Conservation (phyloP, 495 filamentous ascomycete genomes). For the Lasiosphaeria miniovina region DNA sequence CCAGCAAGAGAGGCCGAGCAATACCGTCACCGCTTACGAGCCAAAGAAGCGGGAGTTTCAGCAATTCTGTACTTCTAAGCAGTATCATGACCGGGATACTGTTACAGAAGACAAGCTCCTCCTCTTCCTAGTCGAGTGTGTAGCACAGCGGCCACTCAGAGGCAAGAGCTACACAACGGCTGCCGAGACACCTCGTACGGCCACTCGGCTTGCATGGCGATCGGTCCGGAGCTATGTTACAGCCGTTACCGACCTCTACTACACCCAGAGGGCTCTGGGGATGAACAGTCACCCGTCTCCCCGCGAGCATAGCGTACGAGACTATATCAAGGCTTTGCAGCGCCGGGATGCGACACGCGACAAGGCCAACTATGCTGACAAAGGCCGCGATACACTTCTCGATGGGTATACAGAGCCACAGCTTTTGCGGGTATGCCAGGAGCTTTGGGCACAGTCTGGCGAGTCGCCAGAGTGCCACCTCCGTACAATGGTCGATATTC, state of each 20-base stretch:
- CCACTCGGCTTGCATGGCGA: slow-evolving; percentile 1
- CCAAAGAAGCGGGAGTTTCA: background rate
- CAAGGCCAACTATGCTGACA: slow-evolving; percentile 5
- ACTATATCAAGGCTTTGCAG: slow-evolving; percentile 1
- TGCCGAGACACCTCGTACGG: background rate
- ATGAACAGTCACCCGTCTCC: slow-evolving; percentile 3
- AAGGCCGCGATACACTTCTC: slow-evolving; percentile 2
- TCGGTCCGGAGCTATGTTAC: slow-evolving; percentile 3
- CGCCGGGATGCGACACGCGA: background rate
- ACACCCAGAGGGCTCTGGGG: background rate
- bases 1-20: background rate
- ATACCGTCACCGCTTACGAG: background rate
- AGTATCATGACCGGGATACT: background rate
- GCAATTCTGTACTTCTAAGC: background rate
- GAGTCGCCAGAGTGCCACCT: background rate
- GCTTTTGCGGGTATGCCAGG: background rate
- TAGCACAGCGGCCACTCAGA: background rate
- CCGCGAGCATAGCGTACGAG: background rate
- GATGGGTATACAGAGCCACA: slow-evolving; percentile 2
- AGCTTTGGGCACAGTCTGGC: background rate
- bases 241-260: slow-evolving; percentile 1
- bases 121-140: slow-evolving; percentile 1
- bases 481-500: slow-evolving; percentile 1
- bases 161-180: background rate
- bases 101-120: too few species aligned